Percentiles rank a stretch among this genome's conserved stretches.
phyloP scores from a whole-genome alignment of 441 rosid genomes.

The Pelargonium fulgidum region DNA sequence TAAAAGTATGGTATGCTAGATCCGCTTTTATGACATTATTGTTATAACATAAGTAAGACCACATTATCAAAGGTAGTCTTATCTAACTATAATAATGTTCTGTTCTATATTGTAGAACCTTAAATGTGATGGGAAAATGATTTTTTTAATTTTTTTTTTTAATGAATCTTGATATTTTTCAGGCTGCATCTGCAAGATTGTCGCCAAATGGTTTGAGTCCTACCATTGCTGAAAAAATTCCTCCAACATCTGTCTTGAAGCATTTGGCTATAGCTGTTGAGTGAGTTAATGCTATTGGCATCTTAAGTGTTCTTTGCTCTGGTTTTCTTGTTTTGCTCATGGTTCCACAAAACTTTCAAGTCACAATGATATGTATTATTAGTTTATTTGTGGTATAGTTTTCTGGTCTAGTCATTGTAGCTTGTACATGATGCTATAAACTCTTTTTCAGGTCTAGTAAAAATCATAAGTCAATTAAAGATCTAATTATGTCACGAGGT shows the following conservation, averaged over 20 bases:
- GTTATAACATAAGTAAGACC: not conserved
- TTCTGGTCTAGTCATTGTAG: not conserved
- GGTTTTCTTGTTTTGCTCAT: not conserved
- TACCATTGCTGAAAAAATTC: slow-evolving; percentile 51
- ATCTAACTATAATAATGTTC: not conserved
- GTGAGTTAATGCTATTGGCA: slow-evolving; percentile 42
- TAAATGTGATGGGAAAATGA: not conserved
- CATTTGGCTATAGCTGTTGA: slow-evolving; percentile 74
- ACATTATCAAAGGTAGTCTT: not conserved
- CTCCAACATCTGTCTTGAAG: slow-evolving; percentile 60
- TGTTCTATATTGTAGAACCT: too few relatives aligned
- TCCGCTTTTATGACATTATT: too few relatives aligned
- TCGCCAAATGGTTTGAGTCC: slow-evolving; percentile 44
- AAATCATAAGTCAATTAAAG: slow-evolving; percentile 68
- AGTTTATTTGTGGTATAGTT: not conserved
- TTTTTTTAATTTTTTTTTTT: too few relatives aligned
- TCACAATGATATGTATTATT: not conserved
- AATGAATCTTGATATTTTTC: not conserved
- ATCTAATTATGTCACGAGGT: slow-evolving; percentile 58
- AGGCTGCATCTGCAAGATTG: slow-evolving; percentile 7
- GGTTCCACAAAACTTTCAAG: not conserved
- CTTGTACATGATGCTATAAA: slow-evolving; percentile 6
- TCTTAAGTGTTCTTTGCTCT: slow-evolving; percentile 6
- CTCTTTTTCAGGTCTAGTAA: slow-evolving; percentile 54
- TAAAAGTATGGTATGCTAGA: too few relatives aligned